A percentile compares a stretch with the other conserved stretches of the same genome.
These are phyloP conservation scores for Starmerella vaccinii DNA, from an alignment of 805 yeast species.

Conservation along the genomic window DNA sequence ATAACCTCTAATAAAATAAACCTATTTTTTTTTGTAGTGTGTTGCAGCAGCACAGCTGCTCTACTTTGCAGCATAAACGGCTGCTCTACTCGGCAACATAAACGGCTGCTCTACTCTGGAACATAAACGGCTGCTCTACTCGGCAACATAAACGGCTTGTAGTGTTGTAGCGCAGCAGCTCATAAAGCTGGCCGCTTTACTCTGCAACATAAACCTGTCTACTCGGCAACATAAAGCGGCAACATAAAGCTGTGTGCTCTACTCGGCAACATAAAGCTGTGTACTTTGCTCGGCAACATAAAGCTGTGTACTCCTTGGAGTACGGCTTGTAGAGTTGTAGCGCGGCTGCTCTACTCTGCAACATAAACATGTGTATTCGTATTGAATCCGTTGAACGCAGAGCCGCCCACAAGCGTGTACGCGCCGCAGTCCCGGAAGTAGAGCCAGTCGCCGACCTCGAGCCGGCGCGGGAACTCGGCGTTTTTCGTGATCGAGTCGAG, in stretches of 20 bases:
- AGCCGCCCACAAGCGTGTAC: constrained; percentile 85
- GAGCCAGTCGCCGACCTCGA: constrained; percentile 84
- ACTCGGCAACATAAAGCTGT: no score
- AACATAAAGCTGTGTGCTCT: no score
- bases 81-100: constrained; percentile 6
- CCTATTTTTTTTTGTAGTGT: background rate
- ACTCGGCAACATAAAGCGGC: no score
- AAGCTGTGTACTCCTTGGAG: no score
- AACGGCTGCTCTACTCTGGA: constrained; percentile 5
- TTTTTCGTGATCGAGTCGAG: constrained; percentile 65
- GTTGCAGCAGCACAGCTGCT: background rate
- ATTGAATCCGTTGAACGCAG: constrained; percentile 78
- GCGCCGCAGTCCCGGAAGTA: constrained; percentile 81
- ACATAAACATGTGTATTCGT: constrained; percentile 15
- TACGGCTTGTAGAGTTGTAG: no score
- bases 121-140: constrained; percentile 6
- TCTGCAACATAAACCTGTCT: constrained; percentile 12
- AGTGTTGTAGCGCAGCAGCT: no score
- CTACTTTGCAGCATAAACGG: background rate
- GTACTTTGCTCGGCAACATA: no score
- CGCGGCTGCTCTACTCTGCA: constrained; percentile 1
- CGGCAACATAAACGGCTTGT: constrained; percentile 11
- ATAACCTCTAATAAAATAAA: background rate
- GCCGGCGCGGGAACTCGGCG: constrained; percentile 45
- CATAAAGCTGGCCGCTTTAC: no score